Percentiles rank a stretch among this genome's conserved stretches.
phyloP scores from a whole-genome alignment of 2,329 filamentous ascomycete species.

The Verticillium longisporum region DNA sequence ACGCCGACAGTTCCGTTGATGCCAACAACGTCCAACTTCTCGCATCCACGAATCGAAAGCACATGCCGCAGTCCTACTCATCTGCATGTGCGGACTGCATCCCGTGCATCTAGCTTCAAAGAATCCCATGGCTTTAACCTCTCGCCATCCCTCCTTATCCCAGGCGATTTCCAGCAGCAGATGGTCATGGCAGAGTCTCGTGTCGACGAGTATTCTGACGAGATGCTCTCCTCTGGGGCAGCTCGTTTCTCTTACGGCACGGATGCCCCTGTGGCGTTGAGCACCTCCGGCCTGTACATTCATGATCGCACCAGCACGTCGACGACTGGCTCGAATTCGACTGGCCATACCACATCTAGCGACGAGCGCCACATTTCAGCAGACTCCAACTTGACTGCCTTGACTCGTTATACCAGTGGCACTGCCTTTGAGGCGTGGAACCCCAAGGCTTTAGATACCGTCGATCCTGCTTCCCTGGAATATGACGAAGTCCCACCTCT shows the following conservation, averaged over 20 bases:
- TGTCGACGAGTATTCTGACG: conserved; percentile 20
- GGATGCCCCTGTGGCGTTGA: conserved; percentile 26
- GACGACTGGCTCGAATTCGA: conserved; percentile 44
- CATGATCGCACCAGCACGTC: conserved; percentile 46
- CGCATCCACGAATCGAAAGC: conserved; percentile 34
- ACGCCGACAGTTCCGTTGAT: conserved; percentile 31
- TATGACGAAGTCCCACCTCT: conserved; percentile 13
- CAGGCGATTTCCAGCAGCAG: conserved; percentile 50
- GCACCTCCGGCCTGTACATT: conserved; percentile 22
- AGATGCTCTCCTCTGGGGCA: conserved; percentile 22
- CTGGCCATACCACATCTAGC: conserved; percentile 37
- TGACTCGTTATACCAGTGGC: conserved; percentile 48
- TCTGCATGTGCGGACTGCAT: conserved; percentile 32
- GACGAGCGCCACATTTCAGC: conserved; percentile 47
- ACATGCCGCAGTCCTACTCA: conserved; percentile 18
- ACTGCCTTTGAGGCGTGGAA: conserved; percentile 28
- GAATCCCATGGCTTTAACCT: conserved; percentile 53
- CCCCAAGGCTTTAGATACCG: conserved; percentile 18
- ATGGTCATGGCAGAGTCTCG: conserved; percentile 27
- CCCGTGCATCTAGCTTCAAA: conserved; percentile 47
- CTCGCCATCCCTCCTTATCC: conserved; percentile 57
- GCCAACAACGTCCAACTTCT: conserved; percentile 42
- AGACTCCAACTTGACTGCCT: conserved; percentile 44
- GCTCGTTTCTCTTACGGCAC: conserved; percentile 24
- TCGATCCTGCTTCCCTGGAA: conserved; percentile 22